A percentile compares a stretch with the other conserved stretches of the same genome.
Evolutionary conservation across 164 flowering plant species (phyloP).

Genomic region (Amborella trichopoda): DNA sequence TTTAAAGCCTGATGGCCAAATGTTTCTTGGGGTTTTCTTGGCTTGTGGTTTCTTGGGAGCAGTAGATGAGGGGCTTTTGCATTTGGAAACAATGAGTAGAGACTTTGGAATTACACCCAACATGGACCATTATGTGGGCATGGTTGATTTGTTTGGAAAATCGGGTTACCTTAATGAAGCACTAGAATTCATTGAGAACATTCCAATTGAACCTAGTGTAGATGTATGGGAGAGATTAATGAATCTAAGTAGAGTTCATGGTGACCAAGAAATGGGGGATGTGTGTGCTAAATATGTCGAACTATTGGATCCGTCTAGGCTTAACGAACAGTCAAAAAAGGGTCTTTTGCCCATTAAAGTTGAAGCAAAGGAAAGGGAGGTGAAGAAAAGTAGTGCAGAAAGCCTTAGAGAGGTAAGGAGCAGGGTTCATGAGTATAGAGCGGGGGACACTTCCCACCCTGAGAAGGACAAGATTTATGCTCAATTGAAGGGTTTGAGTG

Average conservation of each 20-base stretch:
- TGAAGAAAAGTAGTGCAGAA: constrained; percentile 22
- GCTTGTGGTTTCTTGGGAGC: constrained; percentile 54
- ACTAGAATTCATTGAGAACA: constrained; percentile 50
- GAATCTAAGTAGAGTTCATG: constrained; percentile 56
- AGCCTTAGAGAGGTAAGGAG: constrained; percentile 23
- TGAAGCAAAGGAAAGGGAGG: constrained; percentile 32
- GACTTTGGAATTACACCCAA: constrained; percentile 44
- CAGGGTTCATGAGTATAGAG: constrained; percentile 43
- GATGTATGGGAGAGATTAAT: constrained; percentile 62
- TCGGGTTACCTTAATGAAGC: constrained; percentile 60
- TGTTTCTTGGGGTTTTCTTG: constrained; percentile 49
- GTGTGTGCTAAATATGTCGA: constrained; percentile 49
- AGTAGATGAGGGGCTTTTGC: constrained; percentile 57
- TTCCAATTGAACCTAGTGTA: constrained; percentile 49
- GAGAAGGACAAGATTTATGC: constrained; percentile 38
- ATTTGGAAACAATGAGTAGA: constrained; percentile 55
- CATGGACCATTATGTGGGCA: constrained; percentile 53
- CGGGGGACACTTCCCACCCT: constrained; percentile 64
- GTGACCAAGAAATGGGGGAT: constrained; percentile 49
- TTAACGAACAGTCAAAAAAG: constrained; percentile 37
- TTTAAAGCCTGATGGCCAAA: constrained; percentile 47
- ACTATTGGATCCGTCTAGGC: constrained; percentile 37
- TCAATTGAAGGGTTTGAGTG: constrained; percentile 26
- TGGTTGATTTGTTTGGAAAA: constrained; percentile 63
- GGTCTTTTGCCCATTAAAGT: constrained; percentile 44